These are phyloP conservation scores for Saturnispora kantuleensis DNA, from an alignment of 805 yeast species.

Conservation along the genomic window DNA sequence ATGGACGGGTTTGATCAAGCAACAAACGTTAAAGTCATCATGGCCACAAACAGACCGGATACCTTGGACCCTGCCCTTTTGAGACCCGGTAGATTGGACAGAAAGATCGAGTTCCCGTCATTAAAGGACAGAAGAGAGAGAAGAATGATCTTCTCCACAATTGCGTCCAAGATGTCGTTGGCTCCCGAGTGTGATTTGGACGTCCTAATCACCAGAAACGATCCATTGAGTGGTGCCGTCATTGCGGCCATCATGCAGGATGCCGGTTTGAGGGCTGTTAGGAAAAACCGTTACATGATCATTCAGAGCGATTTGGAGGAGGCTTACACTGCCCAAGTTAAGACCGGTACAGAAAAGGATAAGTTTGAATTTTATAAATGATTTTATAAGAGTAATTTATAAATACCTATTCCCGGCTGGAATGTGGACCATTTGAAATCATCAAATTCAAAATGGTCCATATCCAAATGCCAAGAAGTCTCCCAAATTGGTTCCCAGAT, in stretches of 20 bases:
- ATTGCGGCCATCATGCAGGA: slow-evolving; percentile 99
- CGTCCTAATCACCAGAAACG: slow-evolving; percentile 88
- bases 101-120: slow-evolving; percentile 96
- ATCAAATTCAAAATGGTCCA: slow-evolving; percentile 61
- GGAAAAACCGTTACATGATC: slow-evolving; percentile 95
- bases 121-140: slow-evolving; percentile 96
- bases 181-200: slow-evolving; percentile 98
- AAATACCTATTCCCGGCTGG: slow-evolving; percentile 56
- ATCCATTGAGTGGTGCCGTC: slow-evolving; percentile 93
- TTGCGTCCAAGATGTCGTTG: slow-evolving; percentile 94
- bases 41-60: slow-evolving; percentile 99
- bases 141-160: slow-evolving; percentile 88
- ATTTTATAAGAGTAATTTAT: slow-evolving; percentile 20
- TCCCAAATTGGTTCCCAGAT: slow-evolving; percentile 30
- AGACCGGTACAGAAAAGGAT: slow-evolving; percentile 89
- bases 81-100: slow-evolving; percentile 97
- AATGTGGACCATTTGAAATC: slow-evolving; percentile 34
- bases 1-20: slow-evolving; percentile 99
- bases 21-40: slow-evolving; percentile 90
- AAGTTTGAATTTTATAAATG: slow-evolving; percentile 95
- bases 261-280: slow-evolving; percentile 97
- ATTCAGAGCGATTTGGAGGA: slow-evolving; percentile 94
- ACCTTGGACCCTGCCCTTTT: slow-evolving; percentile 96
- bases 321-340: slow-evolving; percentile 95
- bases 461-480: slow-evolving; percentile 45